Percentiles rank a stretch among this genome's conserved stretches.
These are phyloP conservation scores for Umbelopsis sp. DNA, from an alignment of 371 early-diverging fungal species.

Conservation along the genomic window DNA sequence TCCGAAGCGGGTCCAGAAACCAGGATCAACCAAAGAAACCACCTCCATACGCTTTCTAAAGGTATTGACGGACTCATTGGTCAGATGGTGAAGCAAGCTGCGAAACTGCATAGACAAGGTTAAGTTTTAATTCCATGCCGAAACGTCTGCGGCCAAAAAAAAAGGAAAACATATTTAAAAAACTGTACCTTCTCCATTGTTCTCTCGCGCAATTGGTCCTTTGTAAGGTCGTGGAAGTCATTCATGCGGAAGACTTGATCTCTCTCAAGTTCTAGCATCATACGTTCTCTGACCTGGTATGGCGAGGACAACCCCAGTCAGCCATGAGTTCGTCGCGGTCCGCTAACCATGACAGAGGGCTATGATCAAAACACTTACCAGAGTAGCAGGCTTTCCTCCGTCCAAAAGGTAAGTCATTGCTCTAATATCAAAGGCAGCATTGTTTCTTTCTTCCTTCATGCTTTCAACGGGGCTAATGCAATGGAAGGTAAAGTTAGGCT, in stretches of 20 bases:
- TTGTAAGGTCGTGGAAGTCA: conserved; percentile 79
- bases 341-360: too few relatives aligned
- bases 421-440: conserved; percentile 76
- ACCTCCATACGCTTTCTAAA: conserved; percentile 85
- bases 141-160: neutral
- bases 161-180: too few relatives aligned
- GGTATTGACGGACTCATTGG: conserved; percentile 73
- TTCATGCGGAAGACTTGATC: conserved; percentile 85
- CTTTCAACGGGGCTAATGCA: conserved; percentile 40
- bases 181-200: conserved; percentile 79
- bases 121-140: neutral
- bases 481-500: neutral
- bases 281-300: conserved; percentile 58
- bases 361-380: conserved; percentile 30
- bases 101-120: conserved; percentile 48
- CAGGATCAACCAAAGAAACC: conserved; percentile 82
- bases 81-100: conserved; percentile 74
- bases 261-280: conserved; percentile 88
- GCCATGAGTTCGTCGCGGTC: too few relatives aligned
- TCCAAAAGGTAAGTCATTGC: conserved; percentile 84
- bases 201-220: conserved; percentile 80
- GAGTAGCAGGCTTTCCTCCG: conserved; percentile 71
- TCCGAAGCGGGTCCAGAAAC: conserved; percentile 92
- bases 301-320: neutral
- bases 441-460: conserved; percentile 74